Percentiles rank a stretch among this genome's conserved stretches.
phyloP scores from a whole-genome alignment of 306 rosid genomes.

The Ochetophila trinervis region DNA sequence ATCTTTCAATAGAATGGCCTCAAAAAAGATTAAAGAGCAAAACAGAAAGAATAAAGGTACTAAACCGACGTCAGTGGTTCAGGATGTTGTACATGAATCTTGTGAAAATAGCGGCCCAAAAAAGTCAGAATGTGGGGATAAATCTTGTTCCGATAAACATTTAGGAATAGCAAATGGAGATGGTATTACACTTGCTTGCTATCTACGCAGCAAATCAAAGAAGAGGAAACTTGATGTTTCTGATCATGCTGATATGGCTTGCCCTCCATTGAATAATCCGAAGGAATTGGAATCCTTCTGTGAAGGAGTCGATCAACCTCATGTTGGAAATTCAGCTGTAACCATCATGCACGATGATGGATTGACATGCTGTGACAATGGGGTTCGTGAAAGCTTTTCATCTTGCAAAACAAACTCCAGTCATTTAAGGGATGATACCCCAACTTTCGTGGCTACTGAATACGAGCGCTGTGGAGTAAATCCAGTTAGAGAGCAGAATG shows the following conservation, averaged over 20 bases:
- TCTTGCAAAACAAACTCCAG: not conserved
- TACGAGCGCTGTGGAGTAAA: conserved; percentile 21
- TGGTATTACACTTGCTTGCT: conserved; percentile 35
- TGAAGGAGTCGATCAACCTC: conserved; percentile 1
- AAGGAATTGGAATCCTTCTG: conserved; percentile 12
- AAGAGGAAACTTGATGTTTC: conserved; percentile 35
- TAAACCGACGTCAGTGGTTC: conserved; percentile 21
- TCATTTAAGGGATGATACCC: conserved; percentile 11
- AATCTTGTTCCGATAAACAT: conserved; percentile 23
- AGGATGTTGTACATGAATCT: conserved; percentile 10
- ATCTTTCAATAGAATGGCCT: not conserved
- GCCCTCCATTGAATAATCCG: not conserved
- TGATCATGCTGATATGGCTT: conserved; percentile 11
- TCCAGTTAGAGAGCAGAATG: conserved; percentile 18
- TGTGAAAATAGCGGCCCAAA: conserved; percentile 6
- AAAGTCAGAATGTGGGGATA: conserved; percentile 12
- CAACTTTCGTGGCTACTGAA: conserved; percentile 8
- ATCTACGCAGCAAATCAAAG: conserved; percentile 29
- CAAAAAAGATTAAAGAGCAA: conserved; percentile 22
- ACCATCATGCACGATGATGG: not conserved
- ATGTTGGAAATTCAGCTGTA: not conserved
- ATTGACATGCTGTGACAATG: conserved; percentile 2
- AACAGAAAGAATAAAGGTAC: conserved; percentile 14
- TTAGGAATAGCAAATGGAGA: conserved; percentile 35
- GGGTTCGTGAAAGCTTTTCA: not conserved